These are phyloP conservation scores for Vigna angularis DNA, from an alignment of 306 rosid species.

Conservation along the genomic window DNA sequence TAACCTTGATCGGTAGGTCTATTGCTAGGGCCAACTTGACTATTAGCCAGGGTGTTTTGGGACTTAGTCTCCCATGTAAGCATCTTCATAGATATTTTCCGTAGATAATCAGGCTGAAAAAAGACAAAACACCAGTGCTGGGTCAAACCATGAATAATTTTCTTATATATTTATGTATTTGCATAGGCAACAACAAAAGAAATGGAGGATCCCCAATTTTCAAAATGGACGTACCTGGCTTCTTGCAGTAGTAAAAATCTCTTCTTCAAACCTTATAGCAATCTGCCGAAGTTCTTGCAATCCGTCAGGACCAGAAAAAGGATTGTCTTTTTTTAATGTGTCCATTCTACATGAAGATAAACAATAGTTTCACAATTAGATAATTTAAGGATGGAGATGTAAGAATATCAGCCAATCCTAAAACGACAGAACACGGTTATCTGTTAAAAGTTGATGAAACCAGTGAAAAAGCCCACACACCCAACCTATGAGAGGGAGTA, in stretches of 20 bases:
- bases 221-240: conserved; percentile 60
- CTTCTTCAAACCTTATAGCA: conserved; percentile 86
- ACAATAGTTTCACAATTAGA: neutral
- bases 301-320: conserved; percentile 68
- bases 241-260: conserved; percentile 63
- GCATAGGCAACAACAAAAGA: conserved; percentile 7
- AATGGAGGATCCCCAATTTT: neutral
- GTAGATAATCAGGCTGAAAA: conserved; percentile 54
- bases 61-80: conserved; percentile 64
- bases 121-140: conserved; percentile 3
- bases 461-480: neutral
- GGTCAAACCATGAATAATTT: conserved; percentile 11
- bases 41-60: conserved; percentile 50
- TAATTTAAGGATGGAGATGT: conserved; percentile 10
- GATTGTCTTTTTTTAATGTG: conserved; percentile 70
- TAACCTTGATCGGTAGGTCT: conserved; percentile 69
- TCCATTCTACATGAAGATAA: conserved; percentile 65
- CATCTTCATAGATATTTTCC: conserved; percentile 52
- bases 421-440: neutral
- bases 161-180: neutral
- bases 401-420: neutral
- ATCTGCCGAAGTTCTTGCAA: conserved; percentile 64
- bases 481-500: neutral
- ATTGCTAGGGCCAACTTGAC: conserved; percentile 56
- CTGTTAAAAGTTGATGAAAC: neutral